Base-by-base conservation (phyloP, 2,329 filamentous ascomycete genomes). In the Fusarium sarcochroum region DNA sequence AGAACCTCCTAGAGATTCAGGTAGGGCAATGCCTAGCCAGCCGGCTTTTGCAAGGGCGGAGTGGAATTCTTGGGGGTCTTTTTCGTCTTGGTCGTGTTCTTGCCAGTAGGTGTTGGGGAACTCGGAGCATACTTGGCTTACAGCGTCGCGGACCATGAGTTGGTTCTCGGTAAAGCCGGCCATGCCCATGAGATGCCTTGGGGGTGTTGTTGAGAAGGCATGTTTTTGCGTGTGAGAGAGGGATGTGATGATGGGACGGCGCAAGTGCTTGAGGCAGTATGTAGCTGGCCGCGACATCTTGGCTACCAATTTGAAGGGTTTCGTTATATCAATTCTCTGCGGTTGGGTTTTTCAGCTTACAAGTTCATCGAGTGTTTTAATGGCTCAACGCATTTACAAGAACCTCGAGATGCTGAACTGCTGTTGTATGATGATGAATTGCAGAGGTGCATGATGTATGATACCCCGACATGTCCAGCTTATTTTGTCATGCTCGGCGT, bases 31-130 rank as follows among this genome's bases (percentile, higher is more conserved):
- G 4, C 93, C 93, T 40, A 96, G 86, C 91, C 92, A 96, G 8
- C 93, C 92, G 67, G 90, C 91, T 57, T 87, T 87, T 9, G 93
- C 90, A 10, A 96, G 79, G 0, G 91, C 91, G 1, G 90, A 87
- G 76, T 96, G 92, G 40, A 97, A 89, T 35, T 93, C 91, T 50
- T 87, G 85, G 0, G 93, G 93, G 76, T 95, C 91, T 60, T 87
- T 83, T 66, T 89, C 90, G 7, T 84, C 84, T 67, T 92, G 87
- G 75, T 96, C 93, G 67, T 84, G 90, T 53, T 91, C 86, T 70
- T 89, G 89, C 92, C 92, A 95, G 79, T 94, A 95, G 13, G 88
- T 85, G 71, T 93, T 90, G 17, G 91, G 87, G 65, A 93, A 95
- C 11, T 87, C 83, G 3, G 88, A 82, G 76, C 92, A 94, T 25